A percentile compares a stretch with the other conserved stretches of the same genome.
Conservation (phyloP, 768 basidiomycete genomes). For the Lentinula sp. region DNA sequence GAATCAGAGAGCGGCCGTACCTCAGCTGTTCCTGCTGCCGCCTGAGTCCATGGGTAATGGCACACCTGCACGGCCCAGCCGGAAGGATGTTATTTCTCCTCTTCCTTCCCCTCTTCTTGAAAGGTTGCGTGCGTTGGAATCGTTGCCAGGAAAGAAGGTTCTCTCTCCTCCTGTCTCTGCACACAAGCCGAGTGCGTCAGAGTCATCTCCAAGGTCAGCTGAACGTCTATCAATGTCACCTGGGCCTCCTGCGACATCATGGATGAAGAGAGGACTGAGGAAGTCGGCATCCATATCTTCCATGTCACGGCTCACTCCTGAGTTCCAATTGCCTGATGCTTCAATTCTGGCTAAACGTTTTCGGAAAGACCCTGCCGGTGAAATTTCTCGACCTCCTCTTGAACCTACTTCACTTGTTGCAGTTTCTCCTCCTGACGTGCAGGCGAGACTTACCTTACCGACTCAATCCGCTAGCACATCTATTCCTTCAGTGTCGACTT, state of each 20-base stretch:
- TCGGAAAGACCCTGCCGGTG: background rate
- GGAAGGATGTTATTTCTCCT: background rate
- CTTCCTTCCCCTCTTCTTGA: background rate
- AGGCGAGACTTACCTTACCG: background rate
- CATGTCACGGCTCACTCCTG: background rate
- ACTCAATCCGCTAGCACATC: background rate
- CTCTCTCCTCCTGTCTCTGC: background rate
- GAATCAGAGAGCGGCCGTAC: background rate
- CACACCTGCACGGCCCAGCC: background rate
- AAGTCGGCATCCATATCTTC: background rate
- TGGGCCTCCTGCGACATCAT: background rate
- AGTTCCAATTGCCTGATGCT: background rate
- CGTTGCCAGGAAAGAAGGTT: background rate
- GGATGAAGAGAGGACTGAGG: background rate
- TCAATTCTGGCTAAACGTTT: background rate
- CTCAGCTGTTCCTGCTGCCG: background rate
- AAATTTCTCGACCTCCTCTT: background rate
- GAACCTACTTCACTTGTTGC: background rate
- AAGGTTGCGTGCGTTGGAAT: background rate
- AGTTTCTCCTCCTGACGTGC: background rate
- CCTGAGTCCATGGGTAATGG: background rate
- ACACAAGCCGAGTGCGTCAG: background rate
- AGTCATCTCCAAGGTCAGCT: background rate
- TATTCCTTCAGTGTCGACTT: background rate
- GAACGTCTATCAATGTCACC: background rate